Evolutionary conservation across 1,284 basidiomycete species (phyloP).

Genomic region (Irpex sp.): DNA sequence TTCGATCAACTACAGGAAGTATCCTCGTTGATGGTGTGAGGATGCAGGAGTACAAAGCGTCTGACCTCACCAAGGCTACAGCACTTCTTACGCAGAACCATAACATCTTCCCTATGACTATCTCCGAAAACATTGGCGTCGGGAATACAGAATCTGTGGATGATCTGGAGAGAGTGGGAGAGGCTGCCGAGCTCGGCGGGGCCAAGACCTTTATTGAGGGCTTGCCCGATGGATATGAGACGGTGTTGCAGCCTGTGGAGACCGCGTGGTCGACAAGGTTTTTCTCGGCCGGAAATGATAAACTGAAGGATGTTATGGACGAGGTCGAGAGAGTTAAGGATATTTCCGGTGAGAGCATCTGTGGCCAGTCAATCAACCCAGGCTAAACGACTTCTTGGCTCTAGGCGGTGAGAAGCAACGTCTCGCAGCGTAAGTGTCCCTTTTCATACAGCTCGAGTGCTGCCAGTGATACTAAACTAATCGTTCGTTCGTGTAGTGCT

Average conservation of each 20-base stretch:
- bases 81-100: conserved; percentile 72
- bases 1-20: conserved; percentile 56
- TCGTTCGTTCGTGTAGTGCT: background rate
- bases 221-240: background rate
- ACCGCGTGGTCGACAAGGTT: background rate
- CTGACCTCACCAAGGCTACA: conserved; percentile 53
- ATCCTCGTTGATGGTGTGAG: conserved; percentile 61
- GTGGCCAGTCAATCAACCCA: too few relatives aligned
- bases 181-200: conserved; percentile 62
- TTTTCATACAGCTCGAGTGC: background rate
- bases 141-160: conserved; percentile 47
- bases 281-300: background rate
- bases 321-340: background rate
- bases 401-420: too few relatives aligned
- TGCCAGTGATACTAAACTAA: background rate
- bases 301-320: conserved; percentile 3
- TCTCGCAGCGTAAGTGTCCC: too few relatives aligned
- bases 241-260: conserved; percentile 1
- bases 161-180: conserved; percentile 47
- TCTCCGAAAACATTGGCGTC: conserved; percentile 66
- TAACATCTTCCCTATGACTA: conserved; percentile 65
- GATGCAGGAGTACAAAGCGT: conserved; percentile 49
- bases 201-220: conserved; percentile 47
- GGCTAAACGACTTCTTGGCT: too few relatives aligned
- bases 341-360: conserved; percentile 1